Evolutionary conservation across 805 yeast genomes (phyloP).

Genomic region (Wickerhamomyces rabaulensis): DNA sequence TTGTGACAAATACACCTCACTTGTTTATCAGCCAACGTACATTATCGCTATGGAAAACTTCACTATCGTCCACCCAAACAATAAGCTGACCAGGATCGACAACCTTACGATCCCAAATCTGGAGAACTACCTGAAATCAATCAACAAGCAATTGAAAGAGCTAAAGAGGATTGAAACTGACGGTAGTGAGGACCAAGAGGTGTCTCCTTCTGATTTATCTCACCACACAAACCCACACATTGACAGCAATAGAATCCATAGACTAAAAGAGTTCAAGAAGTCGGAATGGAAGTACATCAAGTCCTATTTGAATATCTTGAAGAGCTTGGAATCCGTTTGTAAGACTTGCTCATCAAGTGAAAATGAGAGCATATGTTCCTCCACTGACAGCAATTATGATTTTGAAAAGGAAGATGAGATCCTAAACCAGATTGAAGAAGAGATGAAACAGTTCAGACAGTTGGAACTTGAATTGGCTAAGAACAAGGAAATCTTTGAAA

Average conservation of each 20-base stretch:
- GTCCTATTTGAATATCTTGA: constrained; percentile 16
- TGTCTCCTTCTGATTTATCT: neutral
- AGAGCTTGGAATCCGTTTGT: constrained; percentile 15
- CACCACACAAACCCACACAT: neutral
- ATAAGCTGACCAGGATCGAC: constrained; percentile 18
- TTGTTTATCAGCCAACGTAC: no score
- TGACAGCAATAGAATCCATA: constrained; percentile 1
- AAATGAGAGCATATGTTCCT: neutral
- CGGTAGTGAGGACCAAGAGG: neutral
- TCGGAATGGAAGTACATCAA: constrained; percentile 17
- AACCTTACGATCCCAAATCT: constrained; percentile 19
- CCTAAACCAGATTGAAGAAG: constrained; percentile 15
- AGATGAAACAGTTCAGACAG: constrained; percentile 16
- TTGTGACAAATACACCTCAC: no score
- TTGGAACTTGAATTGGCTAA: constrained; percentile 16
- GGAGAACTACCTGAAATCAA: constrained; percentile 7
- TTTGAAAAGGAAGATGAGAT: constrained; percentile 24
- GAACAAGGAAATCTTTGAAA: constrained; percentile 7
- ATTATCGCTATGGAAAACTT: constrained; percentile 1
- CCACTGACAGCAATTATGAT: constrained; percentile 12
- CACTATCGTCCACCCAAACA: constrained; percentile 20
- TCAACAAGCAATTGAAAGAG: constrained; percentile 11
- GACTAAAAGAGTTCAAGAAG: constrained; percentile 6
- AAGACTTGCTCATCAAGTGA: constrained; percentile 6
- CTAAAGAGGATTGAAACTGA: constrained; percentile 3